Evolutionary conservation across 257 asterid genomes (phyloP).

Genomic region (Solanum paucissectum): DNA sequence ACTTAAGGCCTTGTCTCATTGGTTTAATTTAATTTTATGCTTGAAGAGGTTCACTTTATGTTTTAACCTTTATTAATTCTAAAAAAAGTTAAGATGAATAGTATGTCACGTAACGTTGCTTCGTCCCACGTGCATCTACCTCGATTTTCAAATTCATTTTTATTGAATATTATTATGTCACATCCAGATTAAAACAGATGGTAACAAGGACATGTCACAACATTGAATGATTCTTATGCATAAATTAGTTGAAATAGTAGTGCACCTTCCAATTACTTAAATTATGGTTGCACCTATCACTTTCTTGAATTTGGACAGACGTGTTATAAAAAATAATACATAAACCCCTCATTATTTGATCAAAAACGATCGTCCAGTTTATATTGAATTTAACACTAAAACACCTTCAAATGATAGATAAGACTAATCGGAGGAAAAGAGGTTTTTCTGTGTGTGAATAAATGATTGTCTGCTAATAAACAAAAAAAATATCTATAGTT

Average conservation of each 20-base stretch:
- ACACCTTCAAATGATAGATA: not conserved
- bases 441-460: fast-evolving
- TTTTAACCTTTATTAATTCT: too few species aligned
- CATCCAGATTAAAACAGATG: not conserved
- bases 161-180: not conserved
- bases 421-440: not conserved
- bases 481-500: not conserved
- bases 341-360: not conserved
- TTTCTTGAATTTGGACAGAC: not conserved
- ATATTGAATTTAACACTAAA: not conserved
- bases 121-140: not conserved
- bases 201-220: not conserved
- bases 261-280: not conserved
- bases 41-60: too few species aligned
- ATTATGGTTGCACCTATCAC: not conserved
- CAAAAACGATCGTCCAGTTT: not conserved
- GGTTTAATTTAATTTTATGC: not conserved
- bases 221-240: not conserved
- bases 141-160: not conserved
- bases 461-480: not conserved
- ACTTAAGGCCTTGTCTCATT: too few species aligned
- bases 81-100: not conserved
- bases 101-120: not conserved
- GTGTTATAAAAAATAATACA: not conserved
- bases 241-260: not conserved